Percentiles rank a stretch among this genome's conserved stretches.
Conservation (phyloP, 2,329 filamentous ascomycete species). For the Plectosphaerella cucumerina region DNA sequence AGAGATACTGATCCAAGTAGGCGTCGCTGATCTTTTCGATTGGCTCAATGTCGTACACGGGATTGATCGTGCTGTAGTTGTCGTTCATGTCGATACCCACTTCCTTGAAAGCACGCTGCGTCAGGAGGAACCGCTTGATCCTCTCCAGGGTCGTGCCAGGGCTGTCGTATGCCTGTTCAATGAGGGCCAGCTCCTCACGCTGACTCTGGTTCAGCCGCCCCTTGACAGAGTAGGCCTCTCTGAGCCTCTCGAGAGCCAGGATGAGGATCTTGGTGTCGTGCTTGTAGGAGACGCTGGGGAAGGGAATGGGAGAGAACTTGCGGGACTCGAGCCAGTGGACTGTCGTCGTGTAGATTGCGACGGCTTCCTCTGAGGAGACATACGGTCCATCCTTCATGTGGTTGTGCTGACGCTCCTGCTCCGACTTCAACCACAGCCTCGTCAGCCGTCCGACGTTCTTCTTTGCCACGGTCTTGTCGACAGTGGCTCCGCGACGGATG, state of each 20-base stretch:
- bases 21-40: constrained; percentile 99
- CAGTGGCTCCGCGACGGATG: constrained; percentile 91
- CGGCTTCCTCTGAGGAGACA: constrained; percentile 95
- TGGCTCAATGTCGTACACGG: constrained; percentile 96
- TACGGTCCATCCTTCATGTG: constrained; percentile 99
- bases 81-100: constrained; percentile 99
- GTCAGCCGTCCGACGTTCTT: constrained; percentile 96
- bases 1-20: constrained; percentile 96
- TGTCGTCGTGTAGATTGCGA: constrained; percentile 97
- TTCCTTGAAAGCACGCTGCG: constrained; percentile 97
- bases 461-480: constrained; percentile 98
- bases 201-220: constrained; percentile 95
- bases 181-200: constrained; percentile 91
- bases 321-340: constrained; percentile 98
- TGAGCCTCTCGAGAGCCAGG: constrained; percentile 83
- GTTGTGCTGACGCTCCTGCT: constrained; percentile 98
- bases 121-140: constrained; percentile 95
- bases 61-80: constrained; percentile 98
- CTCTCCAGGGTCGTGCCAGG: constrained; percentile 92
- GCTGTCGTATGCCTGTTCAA: constrained; percentile 97
- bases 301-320: constrained; percentile 97
- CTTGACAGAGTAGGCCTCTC: constrained; percentile 97
- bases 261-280: constrained; percentile 99
- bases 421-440: constrained; percentile 93
- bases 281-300: constrained; percentile 98